Evolutionary conservation across 345 rosid species (phyloP), one percentile per base, ranked within the genome.

Genomic region (Lepidium sativum): DNA sequence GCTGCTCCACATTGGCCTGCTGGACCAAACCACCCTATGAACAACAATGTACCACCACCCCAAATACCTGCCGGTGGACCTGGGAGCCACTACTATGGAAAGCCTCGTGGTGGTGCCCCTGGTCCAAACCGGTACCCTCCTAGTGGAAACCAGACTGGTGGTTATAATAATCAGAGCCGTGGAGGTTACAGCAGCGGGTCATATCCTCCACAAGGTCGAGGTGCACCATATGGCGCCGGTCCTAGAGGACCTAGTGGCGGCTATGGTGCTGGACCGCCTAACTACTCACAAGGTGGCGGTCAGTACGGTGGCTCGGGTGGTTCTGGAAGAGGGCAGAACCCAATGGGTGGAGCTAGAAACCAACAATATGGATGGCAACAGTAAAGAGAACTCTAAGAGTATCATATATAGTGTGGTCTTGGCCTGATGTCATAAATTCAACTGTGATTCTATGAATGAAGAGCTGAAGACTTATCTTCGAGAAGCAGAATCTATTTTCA

Each of bases 301-400:
- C 84, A 86, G 18, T 84, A 90, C 40, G 84, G 97, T 18, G 79
- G 87, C 37, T 81, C 95, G 20, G 58, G 83, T 35, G 67, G 84
- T 59, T 65, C 59, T 60, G 96, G 95, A 25, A 84, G 97, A 6
- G 91, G 92, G 61, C 91, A 88, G 43, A 86, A 84, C 76, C 83
- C 83, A 69, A 83, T 87, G 84, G 96, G 97, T 39, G 88, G 88
- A 60, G 83, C 74, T 78, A 88, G 99, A 54, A 90, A 88, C 79
- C 99, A 91, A 69, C 96, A 83, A 40, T 86, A 90, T 49, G 91
- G 96, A 51, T 80, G 91, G 91, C 86, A 78, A 79, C 89, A 82
- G 74, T 83, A 45, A 56, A 43, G 29, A 29, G 56, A 23, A 35
- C 54, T 65, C 35, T 58, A 42, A 59, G 65, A 65, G 40, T 20